Percentiles rank a stretch among this genome's conserved stretches.
phyloP scores from a whole-genome alignment of 2,329 filamentous ascomycete genomes.

The Aspergillus cejpii region DNA sequence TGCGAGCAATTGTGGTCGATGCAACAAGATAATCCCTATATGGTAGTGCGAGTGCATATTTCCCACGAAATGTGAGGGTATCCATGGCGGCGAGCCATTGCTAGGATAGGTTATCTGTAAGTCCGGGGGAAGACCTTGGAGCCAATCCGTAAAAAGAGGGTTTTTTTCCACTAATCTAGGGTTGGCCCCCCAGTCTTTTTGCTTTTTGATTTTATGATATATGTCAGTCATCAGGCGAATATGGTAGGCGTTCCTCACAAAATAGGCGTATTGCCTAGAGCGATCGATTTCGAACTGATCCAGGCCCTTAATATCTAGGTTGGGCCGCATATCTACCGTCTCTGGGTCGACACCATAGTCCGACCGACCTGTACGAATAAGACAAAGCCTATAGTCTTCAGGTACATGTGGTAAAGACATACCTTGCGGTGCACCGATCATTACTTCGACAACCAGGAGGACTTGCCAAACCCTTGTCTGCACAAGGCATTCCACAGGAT shows the following conservation, averaged over 20 bases:
- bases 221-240: conserved; percentile 69
- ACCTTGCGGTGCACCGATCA: conserved; percentile 94
- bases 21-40: conserved; percentile 75
- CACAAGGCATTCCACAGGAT: conserved; percentile 67
- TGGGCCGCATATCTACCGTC: conserved; percentile 67
- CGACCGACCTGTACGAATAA: conserved; percentile 55
- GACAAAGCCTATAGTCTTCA: not conserved
- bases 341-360: conserved; percentile 70
- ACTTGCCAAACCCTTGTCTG: conserved; percentile 88
- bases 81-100: conserved; percentile 74
- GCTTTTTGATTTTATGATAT: conserved; percentile 66
- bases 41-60: conserved; percentile 89
- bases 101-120: conserved; percentile 69
- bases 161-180: conserved; percentile 76
- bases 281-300: conserved; percentile 70
- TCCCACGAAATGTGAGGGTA: conserved; percentile 79
- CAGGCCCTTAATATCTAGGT: conserved; percentile 56
- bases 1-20: conserved; percentile 75
- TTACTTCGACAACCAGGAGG: conserved; percentile 76
- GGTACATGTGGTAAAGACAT: conserved; percentile 17
- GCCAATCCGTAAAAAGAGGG: conserved; percentile 67
- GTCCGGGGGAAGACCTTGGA: conserved; percentile 69
- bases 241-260: conserved; percentile 69
- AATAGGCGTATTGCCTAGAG: conserved; percentile 78
- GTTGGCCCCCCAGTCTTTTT: conserved; percentile 79